Percentiles rank a stretch among this genome's conserved stretches.
These are phyloP conservation scores for Dryadomyces quercus-mongolicae DNA, from an alignment of 2,329 filamentous ascomycete species.

Conservation along the genomic window DNA sequence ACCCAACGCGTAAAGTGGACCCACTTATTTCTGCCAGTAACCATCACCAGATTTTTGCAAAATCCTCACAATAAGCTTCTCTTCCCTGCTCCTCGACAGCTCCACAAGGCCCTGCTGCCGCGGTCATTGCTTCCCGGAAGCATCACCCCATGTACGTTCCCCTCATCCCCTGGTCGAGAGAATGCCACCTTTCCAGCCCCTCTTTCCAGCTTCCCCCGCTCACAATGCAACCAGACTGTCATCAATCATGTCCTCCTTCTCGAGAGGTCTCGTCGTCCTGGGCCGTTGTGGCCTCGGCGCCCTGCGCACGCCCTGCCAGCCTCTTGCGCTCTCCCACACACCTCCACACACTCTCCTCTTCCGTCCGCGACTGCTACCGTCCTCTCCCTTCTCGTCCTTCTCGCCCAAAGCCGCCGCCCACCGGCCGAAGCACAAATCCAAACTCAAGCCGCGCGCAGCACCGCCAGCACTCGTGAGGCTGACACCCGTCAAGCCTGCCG, in stretches of 20 bases:
- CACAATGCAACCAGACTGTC: not conserved
- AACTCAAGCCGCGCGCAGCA: not conserved
- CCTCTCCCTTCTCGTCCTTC: not conserved
- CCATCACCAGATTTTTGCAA: not conserved
- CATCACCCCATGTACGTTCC: too few species aligned
- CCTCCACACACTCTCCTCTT: not conserved
- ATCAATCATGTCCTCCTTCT: constrained; percentile 9
- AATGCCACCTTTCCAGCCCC: too few species aligned
- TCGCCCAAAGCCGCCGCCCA: not conserved
- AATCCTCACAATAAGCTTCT: not conserved
- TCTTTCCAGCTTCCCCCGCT: too few species aligned
- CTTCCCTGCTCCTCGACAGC: not conserved
- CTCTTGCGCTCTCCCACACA: not conserved
- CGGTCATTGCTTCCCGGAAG: too few species aligned
- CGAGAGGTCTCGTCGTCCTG: constrained; percentile 5
- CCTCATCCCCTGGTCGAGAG: too few species aligned
- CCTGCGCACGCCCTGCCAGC: not conserved
- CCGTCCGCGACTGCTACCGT: not conserved
- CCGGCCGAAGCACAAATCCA: not conserved
- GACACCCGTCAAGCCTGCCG: too few species aligned
- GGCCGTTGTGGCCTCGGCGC: not conserved
- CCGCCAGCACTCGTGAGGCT: too few species aligned
- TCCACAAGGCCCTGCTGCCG: not conserved
- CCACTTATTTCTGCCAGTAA: not conserved
- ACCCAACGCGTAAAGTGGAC: not conserved